These are phyloP conservation scores for Cladophialophora chaetospira DNA, from an alignment of 2,329 filamentous ascomycete species.

Conservation along the genomic window DNA sequence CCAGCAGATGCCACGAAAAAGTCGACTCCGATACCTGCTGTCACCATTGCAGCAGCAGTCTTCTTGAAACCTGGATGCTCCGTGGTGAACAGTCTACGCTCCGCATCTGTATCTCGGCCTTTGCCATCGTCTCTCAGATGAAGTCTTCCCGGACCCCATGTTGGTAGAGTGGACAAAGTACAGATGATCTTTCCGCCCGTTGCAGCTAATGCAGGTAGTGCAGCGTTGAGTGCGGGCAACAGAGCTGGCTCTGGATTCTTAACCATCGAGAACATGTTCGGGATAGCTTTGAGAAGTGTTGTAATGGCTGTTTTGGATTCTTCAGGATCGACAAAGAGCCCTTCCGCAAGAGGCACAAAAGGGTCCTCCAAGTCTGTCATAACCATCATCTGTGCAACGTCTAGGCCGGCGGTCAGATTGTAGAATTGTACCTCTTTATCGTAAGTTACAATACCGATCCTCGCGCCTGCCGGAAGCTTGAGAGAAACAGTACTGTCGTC, in stretches of 20 bases:
- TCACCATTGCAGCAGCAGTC: conserved; percentile 81
- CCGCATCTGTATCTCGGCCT: conserved; percentile 79
- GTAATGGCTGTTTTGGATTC: conserved; percentile 85
- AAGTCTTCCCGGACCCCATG: conserved; percentile 83
- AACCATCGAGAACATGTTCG: conserved; percentile 79
- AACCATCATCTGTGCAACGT: conserved; percentile 95
- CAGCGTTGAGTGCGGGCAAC: conserved; percentile 79
- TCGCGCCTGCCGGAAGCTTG: conserved; percentile 73
- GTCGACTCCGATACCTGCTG: conserved; percentile 82
- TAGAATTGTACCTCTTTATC: conserved; percentile 98
- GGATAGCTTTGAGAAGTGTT: conserved; percentile 79
- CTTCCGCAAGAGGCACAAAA: conserved; percentile 87
- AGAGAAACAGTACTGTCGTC: conserved; percentile 57
- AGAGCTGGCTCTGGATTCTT: conserved; percentile 91
- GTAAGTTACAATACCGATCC: conserved; percentile 92
- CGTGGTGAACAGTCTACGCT: conserved; percentile 88
- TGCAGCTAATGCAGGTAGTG: conserved; percentile 75
- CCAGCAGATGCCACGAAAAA: conserved; percentile 92
- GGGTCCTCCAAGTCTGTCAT: conserved; percentile 98
- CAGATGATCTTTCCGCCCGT: conserved; percentile 93
- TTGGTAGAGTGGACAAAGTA: conserved; percentile 82
- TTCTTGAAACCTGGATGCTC: conserved; percentile 90
- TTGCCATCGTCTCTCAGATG: conserved; percentile 88
- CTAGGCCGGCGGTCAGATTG: conserved; percentile 79
- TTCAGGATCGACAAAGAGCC: conserved; percentile 90